These are phyloP conservation scores for Phoma sp. DNA, from an alignment of 2,329 filamentous ascomycete genomes.

Conservation along the genomic window DNA sequence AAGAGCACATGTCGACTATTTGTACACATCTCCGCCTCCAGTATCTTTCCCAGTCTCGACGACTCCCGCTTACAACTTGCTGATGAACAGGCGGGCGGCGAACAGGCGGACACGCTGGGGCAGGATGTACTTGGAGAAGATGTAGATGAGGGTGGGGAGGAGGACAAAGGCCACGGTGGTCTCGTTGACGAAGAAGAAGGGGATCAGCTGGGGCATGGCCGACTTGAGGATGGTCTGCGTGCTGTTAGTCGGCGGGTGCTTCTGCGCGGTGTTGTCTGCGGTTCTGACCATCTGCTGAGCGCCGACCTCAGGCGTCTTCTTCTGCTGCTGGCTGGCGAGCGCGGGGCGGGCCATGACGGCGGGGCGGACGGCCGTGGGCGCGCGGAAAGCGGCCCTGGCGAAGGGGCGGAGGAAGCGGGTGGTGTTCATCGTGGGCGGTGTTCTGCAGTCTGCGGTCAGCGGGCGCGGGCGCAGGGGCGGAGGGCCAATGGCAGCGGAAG, in stretches of 20 bases:
- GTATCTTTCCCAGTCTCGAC: slow-evolving; percentile 5
- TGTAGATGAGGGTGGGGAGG: slow-evolving; percentile 52
- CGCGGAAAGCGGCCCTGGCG: slow-evolving; percentile 49
- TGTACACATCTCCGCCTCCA: slow-evolving; percentile 35
- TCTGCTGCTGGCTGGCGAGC: slow-evolving; percentile 43
- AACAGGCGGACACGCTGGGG: slow-evolving; percentile 51
- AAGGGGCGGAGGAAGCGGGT: slow-evolving; percentile 51
- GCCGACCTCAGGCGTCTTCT: slow-evolving; percentile 42
- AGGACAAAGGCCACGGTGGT: slow-evolving; percentile 51
- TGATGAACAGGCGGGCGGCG: slow-evolving; percentile 52
- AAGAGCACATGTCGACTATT: slow-evolving; percentile 43
- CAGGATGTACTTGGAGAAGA: slow-evolving; percentile 54
- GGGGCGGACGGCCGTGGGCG: slow-evolving; percentile 44
- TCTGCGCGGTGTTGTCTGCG: background rate
- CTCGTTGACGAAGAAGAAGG: slow-evolving; percentile 56
- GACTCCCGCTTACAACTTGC: slow-evolving; percentile 48
- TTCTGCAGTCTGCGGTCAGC: slow-evolving; percentile 35
- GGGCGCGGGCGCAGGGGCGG: slow-evolving; percentile 24
- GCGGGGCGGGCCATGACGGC: slow-evolving; percentile 46
- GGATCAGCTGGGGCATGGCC: slow-evolving; percentile 54
- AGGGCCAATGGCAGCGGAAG: slow-evolving; percentile 34
- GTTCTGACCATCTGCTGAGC: slow-evolving; percentile 44
- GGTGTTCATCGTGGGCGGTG: slow-evolving; percentile 51
- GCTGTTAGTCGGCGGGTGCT: slow-evolving; percentile 21
- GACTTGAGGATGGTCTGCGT: slow-evolving; percentile 49